A percentile compares a stretch with the other conserved stretches of the same genome.
These are phyloP conservation scores for Nemophila menziesii DNA, from an alignment of 257 asterid species.

Conservation along the genomic window DNA sequence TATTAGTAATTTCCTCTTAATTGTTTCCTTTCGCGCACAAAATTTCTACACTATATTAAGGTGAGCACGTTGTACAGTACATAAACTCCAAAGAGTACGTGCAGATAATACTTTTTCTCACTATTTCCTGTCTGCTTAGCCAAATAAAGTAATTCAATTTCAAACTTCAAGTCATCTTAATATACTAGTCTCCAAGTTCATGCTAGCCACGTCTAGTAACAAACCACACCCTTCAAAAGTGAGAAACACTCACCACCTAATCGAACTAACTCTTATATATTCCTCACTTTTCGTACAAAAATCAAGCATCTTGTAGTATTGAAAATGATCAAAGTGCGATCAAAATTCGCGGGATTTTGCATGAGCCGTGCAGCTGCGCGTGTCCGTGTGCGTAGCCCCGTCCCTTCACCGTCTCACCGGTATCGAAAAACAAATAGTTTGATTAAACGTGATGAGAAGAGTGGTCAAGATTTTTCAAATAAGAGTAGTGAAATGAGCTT, in stretches of 20 bases:
- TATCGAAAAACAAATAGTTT: constrained; percentile 26
- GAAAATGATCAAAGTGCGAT: constrained; percentile 11
- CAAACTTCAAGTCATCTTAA: no score
- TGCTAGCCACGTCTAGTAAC: neutral
- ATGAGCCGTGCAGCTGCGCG: constrained; percentile 32
- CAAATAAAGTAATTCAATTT: no score
- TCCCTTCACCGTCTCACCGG: constrained; percentile 41
- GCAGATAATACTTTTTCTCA: no score
- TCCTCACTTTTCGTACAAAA: no score
- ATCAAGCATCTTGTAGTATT: no score
- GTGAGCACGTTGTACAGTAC: no score
- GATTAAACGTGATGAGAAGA: constrained; percentile 17
- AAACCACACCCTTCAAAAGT: neutral
- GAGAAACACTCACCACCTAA: no score
- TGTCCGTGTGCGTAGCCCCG: constrained; percentile 34
- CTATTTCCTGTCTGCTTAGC: no score
- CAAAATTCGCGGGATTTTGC: constrained; percentile 39
- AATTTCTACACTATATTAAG: no score
- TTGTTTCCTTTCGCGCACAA: no score
- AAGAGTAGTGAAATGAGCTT: constrained; percentile 28
- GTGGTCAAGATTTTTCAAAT: constrained; percentile 26
- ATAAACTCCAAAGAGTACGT: no score
- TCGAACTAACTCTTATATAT: constrained; percentile 1
- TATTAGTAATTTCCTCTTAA: no score
- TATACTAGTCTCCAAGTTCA: neutral